Evolutionary conservation across 208 protist genomes (phyloP), one percentile per base, ranked within the genome.

Genomic region (Acanthamoeba culbertsoni): DNA sequence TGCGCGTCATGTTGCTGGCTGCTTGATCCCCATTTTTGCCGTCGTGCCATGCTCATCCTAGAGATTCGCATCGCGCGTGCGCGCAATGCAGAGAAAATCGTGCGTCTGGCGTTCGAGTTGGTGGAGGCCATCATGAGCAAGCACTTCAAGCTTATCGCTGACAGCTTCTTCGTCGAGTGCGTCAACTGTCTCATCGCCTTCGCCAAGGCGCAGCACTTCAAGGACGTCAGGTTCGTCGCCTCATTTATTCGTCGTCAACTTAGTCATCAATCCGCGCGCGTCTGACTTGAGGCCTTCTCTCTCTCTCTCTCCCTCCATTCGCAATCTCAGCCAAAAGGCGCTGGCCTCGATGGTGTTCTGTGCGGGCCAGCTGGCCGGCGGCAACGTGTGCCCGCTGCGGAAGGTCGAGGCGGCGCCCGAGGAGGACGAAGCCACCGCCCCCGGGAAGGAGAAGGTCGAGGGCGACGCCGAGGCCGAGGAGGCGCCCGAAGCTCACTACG

Each of bases 101-200:
- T 93, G 53, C 46, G 35, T 35, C 43, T 95, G 3, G 93, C 94
- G 12, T 95, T 94, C 37, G 84, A 94, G 42, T 23, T 91, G 26
- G 42, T 96, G 42, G 91, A 96, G 37, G 63, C 43, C 42, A 91
- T 97, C 26, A 91, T 96, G n/a, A 8, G 37, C 26, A 82, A 89
- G 26, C 59, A 96, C 46, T 91, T 95, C 33, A 59, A 88, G 40
- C 53, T 94, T 8, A 59, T 94, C 14, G 75, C 94, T 20, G 96
- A 96, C 26, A 90, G 63, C 20, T 96, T 95, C 14, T 96, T 96
- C 68, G 63, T 93, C 28, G 95, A 97, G 40, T 73, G 40, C 46
- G 79, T 97, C n/a, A 95, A 96, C n/a, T 96, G 93, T 86, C 86
- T 97, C 12, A 57, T 73, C 23, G 68, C 86, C n/a, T 97, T 97